phyloP scores from a whole-genome alignment of 768 basidiomycete genomes.

The Cystoderma amianthinum region DNA sequence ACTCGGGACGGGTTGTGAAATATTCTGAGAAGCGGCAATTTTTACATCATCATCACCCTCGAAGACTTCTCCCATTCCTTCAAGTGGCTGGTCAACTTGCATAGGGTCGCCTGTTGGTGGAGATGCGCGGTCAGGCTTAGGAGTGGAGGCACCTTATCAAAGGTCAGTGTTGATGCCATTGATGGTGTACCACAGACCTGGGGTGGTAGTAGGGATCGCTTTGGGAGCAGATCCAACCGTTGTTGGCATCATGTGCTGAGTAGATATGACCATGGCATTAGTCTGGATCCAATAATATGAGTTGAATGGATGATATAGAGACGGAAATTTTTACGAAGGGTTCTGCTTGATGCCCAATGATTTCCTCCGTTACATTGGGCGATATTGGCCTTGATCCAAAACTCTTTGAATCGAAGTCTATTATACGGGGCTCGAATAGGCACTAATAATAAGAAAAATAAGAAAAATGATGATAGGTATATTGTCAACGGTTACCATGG shows the following conservation, averaged over 20 bases:
- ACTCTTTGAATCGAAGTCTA: conserved; percentile 82
- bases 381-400: conserved; percentile 40
- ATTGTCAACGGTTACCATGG: conserved; percentile 57
- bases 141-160: neutral
- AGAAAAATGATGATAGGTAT: conserved; percentile 1
- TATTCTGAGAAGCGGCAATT: conserved; percentile 8
- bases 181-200: too few relatives aligned
- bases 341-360: conserved; percentile 50
- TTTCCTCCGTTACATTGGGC: conserved; percentile 70
- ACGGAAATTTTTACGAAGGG: conserved; percentile 37
- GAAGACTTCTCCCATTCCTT: conserved; percentile 34
- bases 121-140: conserved; percentile 5
- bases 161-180: too few relatives aligned
- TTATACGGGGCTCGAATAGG: conserved; percentile 87
- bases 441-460: too few relatives aligned
- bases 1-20: conserved; percentile 8
- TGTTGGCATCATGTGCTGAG: conserved; percentile 63
- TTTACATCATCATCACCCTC: conserved; percentile 44
- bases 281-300: conserved; percentile 42
- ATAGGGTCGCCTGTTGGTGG: conserved; percentile 12
- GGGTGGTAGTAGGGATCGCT: too few relatives aligned
- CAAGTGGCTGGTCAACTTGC: conserved; percentile 4
- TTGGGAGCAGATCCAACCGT: conserved; percentile 14
- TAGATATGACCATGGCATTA: conserved; percentile 86
- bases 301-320: conserved; percentile 3